Conservation (phyloP, 805 yeast genomes). For the Yamadazyma ubonensis region DNA sequence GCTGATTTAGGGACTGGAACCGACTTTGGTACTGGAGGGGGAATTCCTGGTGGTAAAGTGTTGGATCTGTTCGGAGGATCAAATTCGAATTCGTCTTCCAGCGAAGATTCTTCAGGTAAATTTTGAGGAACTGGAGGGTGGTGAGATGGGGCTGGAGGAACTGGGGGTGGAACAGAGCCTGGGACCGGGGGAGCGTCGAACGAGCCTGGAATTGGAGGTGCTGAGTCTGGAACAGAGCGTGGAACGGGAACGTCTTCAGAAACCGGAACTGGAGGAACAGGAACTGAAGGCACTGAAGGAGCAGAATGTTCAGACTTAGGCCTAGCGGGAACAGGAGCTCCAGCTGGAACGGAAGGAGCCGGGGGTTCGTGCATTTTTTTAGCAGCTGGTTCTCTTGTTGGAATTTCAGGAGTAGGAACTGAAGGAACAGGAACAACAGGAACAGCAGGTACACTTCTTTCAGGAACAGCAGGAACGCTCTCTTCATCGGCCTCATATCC, state of each 20-base stretch:
- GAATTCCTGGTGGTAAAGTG: constrained; percentile 13
- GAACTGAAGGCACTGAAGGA: constrained; percentile 3
- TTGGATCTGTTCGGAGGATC: constrained; percentile 15
- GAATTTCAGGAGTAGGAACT: constrained; percentile 13
- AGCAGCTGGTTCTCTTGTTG: too few species aligned
- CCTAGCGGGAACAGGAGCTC: not conserved
- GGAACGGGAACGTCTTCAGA: constrained; percentile 1
- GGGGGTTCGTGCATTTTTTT: too few species aligned
- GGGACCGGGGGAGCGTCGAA: too few species aligned
- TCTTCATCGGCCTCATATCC: constrained; percentile 75
- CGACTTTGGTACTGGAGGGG: constrained; percentile 7
- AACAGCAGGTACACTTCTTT: too few species aligned
- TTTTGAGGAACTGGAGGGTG: constrained; percentile 1
- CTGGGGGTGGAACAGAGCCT: constrained; percentile 10
- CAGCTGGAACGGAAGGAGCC: constrained; percentile 6
- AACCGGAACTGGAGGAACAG: not conserved
- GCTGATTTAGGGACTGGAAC: constrained; percentile 4
- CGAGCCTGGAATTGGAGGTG: constrained; percentile 10
- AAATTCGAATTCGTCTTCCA: constrained; percentile 16
- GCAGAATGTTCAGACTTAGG: too few species aligned
- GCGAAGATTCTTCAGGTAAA: constrained; percentile 4
- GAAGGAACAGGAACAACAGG: constrained; percentile 5
- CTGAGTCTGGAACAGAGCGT: constrained; percentile 9
- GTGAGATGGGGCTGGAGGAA: constrained; percentile 7
- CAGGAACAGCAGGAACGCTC: too few species aligned